These are phyloP conservation scores for Hortaea sp. DNA, from an alignment of 2,329 filamentous ascomycete species.

Conservation along the genomic window DNA sequence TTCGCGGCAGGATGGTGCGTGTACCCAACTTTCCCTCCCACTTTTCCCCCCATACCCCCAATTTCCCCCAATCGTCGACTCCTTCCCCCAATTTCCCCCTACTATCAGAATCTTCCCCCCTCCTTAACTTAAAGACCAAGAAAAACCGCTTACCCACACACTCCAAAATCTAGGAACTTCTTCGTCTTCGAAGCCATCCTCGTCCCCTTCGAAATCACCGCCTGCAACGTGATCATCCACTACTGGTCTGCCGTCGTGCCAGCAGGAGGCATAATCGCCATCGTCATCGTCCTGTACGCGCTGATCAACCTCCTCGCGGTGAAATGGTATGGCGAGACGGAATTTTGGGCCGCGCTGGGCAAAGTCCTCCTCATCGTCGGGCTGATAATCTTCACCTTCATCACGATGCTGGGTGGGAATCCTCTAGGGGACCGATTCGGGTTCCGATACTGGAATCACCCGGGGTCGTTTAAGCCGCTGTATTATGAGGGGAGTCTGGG, in stretches of 20 bases:
- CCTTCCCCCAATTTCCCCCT: too few species aligned
- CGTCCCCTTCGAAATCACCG: conserved; percentile 39
- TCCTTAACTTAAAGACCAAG: too few species aligned
- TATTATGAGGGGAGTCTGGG: conserved; percentile 19
- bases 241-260: conserved; percentile 32
- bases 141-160: too few species aligned
- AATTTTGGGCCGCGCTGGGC: conserved; percentile 43
- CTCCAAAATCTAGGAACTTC: too few species aligned
- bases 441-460: conserved; percentile 35
- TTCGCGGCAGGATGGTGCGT: conserved; percentile 41
- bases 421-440: conserved; percentile 27
- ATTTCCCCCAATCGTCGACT: too few species aligned
- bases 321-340: conserved; percentile 34
- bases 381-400: conserved; percentile 31
- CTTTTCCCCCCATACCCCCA: too few species aligned
- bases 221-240: conserved; percentile 28
- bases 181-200: too few species aligned
- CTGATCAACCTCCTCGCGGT: conserved; percentile 37
- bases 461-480: conserved; percentile 23
- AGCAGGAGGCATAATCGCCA: conserved; percentile 31
- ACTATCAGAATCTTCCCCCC: too few species aligned
- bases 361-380: conserved; percentile 38
- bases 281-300: conserved; percentile 33
- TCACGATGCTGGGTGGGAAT: conserved; percentile 28
- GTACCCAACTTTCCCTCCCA: conserved; percentile 22